phyloP scores from a whole-genome alignment of 2,329 filamentous ascomycete genomes.

The Ophiosphaerella narmari region DNA sequence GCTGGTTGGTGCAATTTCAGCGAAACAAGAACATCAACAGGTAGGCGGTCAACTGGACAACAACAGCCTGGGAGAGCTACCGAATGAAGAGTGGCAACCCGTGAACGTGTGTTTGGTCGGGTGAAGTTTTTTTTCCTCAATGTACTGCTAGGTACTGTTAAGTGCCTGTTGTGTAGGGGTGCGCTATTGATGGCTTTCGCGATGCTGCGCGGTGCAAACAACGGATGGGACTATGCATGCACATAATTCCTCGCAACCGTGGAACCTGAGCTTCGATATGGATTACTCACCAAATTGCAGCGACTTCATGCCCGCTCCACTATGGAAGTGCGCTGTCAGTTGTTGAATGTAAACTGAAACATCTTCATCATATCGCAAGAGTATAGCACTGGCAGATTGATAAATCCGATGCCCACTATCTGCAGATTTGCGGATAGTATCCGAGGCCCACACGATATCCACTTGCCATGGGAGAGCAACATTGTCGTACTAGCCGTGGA shows the following conservation, averaged over 20 bases:
- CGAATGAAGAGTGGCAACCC: constrained; percentile 24
- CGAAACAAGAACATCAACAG: constrained; percentile 28
- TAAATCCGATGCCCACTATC: constrained; percentile 13
- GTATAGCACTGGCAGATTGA: constrained; percentile 13
- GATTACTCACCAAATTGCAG: not conserved
- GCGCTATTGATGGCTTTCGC: too few relatives aligned
- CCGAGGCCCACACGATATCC: constrained; percentile 25
- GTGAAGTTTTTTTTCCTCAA: constrained; percentile 24
- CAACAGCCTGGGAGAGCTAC: constrained; percentile 13
- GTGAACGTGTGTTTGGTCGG: constrained; percentile 18
- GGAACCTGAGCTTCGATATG: not conserved
- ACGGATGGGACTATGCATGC: not conserved
- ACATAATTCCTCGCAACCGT: not conserved
- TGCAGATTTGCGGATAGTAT: constrained; percentile 17
- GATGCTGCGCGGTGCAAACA: not conserved
- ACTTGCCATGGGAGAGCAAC: constrained; percentile 17
- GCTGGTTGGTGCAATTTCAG: constrained; percentile 33
- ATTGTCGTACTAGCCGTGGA: not conserved
- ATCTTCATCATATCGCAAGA: constrained; percentile 1
- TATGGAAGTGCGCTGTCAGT: constrained; percentile 9
- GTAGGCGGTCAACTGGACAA: constrained; percentile 31
- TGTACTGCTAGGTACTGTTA: not conserved
- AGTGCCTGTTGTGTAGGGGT: too few relatives aligned
- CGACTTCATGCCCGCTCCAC: constrained; percentile 2
- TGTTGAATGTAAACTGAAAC: not conserved